phyloP scores from a whole-genome alignment of 441 rosid species.

The Bruguiera hainesii region DNA sequence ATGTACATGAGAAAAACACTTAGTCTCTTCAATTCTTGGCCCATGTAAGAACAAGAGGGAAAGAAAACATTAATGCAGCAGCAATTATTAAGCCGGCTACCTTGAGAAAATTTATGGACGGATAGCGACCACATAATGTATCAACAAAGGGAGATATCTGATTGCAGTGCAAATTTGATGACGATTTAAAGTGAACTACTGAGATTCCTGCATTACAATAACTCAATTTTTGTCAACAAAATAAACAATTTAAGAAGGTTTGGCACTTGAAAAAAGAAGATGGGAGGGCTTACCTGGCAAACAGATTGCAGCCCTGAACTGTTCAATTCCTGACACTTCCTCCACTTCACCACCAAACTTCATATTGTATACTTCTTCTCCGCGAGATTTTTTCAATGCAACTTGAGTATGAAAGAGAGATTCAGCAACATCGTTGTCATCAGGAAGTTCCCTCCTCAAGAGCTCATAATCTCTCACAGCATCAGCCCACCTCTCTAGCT shows the following conservation, averaged over 20 bases:
- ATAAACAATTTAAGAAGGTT: neutral
- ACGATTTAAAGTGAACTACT: constrained; percentile 65
- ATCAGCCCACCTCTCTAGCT: constrained; percentile 81
- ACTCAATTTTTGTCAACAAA: neutral
- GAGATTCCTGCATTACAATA: constrained; percentile 52
- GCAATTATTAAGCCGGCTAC: constrained; percentile 29
- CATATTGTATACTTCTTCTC: constrained; percentile 84
- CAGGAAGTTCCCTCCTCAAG: constrained; percentile 72
- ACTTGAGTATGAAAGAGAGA: constrained; percentile 82
- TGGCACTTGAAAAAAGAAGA: neutral
- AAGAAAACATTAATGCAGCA: neutral
- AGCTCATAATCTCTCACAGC: constrained; percentile 88
- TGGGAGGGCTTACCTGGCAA: constrained; percentile 46
- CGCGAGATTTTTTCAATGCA: constrained; percentile 84
- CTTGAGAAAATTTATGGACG: constrained; percentile 84
- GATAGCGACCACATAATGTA: constrained; percentile 66
- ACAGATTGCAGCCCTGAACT: constrained; percentile 73
- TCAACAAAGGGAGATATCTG: constrained; percentile 74
- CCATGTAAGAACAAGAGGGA: neutral
- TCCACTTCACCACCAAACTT: constrained; percentile 94
- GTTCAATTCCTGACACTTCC: constrained; percentile 60
- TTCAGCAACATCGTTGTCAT: constrained; percentile 82
- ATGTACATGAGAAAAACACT: constrained; percentile 11
- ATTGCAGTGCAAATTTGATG: constrained; percentile 70
- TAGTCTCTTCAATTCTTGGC: neutral